These are phyloP conservation scores for Lactarius psammicola DNA, from an alignment of 768 basidiomycete genomes.

Conservation along the genomic window DNA sequence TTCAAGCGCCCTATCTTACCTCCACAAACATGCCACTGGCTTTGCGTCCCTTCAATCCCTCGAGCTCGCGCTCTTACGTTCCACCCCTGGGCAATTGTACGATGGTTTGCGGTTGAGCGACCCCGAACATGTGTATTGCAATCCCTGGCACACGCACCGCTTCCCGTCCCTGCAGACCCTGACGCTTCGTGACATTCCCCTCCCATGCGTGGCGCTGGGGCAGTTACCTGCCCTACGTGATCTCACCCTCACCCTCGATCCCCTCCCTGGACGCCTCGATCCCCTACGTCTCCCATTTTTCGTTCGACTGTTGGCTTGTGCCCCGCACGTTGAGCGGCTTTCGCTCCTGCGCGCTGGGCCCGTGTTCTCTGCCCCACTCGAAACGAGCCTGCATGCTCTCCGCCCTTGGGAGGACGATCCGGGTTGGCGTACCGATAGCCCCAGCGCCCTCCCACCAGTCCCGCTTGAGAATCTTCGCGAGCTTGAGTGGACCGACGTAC, in stretches of 20 bases:
- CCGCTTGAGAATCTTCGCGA: constrained; percentile 24
- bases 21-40: constrained; percentile 8
- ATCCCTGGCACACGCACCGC: constrained; percentile 8
- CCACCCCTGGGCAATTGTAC: constrained; percentile 8
- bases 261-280: constrained; percentile 8
- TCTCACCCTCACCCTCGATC: constrained; percentile 14
- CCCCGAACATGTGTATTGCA: not conserved
- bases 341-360: constrained; percentile 17
- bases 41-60: constrained; percentile 19
- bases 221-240: constrained; percentile 24
- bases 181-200: constrained; percentile 22
- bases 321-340: constrained; percentile 22
- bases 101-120: constrained; percentile 2
- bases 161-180: constrained; percentile 21
- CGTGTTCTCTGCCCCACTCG: constrained; percentile 13
- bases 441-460: constrained; percentile 16
- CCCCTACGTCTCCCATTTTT: constrained; percentile 16
- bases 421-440: constrained; percentile 4
- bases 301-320: constrained; percentile 21
- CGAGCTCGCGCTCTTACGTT: constrained; percentile 2
- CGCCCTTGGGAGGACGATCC: constrained; percentile 12
- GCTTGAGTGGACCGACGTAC: constrained; percentile 23
- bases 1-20: constrained; percentile 8
- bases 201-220: constrained; percentile 15
- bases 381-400: not conserved